A percentile compares a stretch with the other conserved stretches of the same genome.
Conservation (phyloP, 306 rosid genomes). For the Rosa chinensis region DNA sequence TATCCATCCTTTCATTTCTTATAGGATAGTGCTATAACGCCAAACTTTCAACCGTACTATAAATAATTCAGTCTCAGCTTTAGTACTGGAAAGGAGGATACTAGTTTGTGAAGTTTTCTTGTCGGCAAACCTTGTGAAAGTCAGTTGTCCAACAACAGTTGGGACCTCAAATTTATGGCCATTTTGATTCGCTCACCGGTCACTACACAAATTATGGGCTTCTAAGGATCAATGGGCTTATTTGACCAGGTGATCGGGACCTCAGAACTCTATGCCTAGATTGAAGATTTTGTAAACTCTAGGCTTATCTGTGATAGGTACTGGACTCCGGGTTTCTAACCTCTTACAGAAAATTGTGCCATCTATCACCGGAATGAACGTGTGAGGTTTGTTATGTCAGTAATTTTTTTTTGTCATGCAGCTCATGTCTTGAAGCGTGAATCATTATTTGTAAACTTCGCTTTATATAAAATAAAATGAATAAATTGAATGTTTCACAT, state of each 20-base stretch:
- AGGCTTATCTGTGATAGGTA: too few species aligned
- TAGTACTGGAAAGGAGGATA: background rate
- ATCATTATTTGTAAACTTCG: too few species aligned
- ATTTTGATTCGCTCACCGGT: background rate
- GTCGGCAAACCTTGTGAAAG: background rate
- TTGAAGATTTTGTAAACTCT: too few species aligned
- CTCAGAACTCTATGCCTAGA: background rate
- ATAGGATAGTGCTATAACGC: conserved; percentile 9
- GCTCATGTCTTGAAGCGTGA: too few species aligned
- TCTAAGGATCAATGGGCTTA: background rate
- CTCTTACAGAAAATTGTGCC: too few species aligned
- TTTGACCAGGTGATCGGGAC: background rate
- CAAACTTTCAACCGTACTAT: background rate
- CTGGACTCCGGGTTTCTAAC: too few species aligned
- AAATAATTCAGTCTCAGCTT: background rate
- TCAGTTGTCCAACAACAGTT: background rate
- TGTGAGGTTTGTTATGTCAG: too few species aligned
- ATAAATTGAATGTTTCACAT: too few species aligned
- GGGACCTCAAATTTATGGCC: background rate
- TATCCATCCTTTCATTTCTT: background rate
- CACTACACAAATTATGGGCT: background rate
- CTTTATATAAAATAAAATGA: too few species aligned
- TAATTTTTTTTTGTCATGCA: too few species aligned
- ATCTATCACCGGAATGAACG: too few species aligned
- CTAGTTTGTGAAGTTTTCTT: background rate